Evolutionary conservation across 345 rosid species (phyloP), one percentile per base, ranked within the genome.

Genomic region (Kernera saxatilis): DNA sequence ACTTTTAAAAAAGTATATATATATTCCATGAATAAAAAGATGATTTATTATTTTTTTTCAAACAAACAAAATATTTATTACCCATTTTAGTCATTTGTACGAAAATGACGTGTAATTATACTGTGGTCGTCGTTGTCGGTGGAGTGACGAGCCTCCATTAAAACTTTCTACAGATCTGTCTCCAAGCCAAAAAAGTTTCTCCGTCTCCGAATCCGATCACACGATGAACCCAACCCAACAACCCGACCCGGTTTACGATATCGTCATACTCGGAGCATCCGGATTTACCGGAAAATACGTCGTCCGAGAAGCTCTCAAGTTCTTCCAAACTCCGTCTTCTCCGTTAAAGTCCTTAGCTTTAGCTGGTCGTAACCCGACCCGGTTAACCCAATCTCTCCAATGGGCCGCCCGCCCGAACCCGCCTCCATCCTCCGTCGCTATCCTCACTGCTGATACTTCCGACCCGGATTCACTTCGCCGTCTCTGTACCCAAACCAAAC

Each of bases 231-330:
- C 52, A 21, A 59, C 25, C 19, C 78, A 29, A 58, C 9, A 41
- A 41, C 58, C 57, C 52, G 32, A 44, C 30, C 80, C 71, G 64
- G 64, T 36, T 13, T 87, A 73, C 69, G 96, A 89, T 37, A 53
- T 89, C 45, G 73, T 85, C 12, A 85, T 89, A 62, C 81, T 87
- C 44, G 96, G 96, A 69, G 96, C 96, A 53, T 89, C 92, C 3
- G 92, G 96, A 8, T 89, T 85, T 73, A 89, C 92, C 0, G 89
- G 92, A 2, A 89, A 85, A 74, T 89, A 89, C 76, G 90, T 89
- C 3, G 80, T 89, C 33, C 59, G 82, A 71, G 96, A 89, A 79
- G 90, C 96, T 45, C 84, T 89, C 39, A 89, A 85, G 81, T 89
- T 89, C 74, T 78, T 84, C 29, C 64, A 79, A 49, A 3, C 80